Conservation (phyloP, 441 rosid species). For the Arabidopsis hybrid region DNA sequence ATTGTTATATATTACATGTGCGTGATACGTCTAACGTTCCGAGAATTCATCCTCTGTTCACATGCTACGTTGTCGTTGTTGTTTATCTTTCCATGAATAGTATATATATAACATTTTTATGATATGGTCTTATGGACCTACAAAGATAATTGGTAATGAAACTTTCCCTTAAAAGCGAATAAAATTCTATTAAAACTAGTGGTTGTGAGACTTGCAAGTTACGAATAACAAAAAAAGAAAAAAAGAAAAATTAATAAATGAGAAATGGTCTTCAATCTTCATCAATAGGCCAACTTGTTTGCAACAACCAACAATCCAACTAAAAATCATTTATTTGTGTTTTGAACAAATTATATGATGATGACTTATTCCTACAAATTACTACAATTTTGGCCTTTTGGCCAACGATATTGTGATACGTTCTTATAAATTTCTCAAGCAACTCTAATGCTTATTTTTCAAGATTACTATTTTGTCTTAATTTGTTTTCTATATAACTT, state of each 20-base stretch:
- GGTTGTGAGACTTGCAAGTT: conserved; percentile 34
- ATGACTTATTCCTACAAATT: conserved; percentile 31
- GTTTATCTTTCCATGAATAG: neutral
- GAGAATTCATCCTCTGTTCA: too few species aligned
- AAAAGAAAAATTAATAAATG: neutral
- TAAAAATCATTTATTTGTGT: conserved; percentile 17
- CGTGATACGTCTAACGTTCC: too few species aligned
- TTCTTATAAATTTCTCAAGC: conserved; percentile 22
- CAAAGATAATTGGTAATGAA: conserved; percentile 9
- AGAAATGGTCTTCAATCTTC: conserved; percentile 23
- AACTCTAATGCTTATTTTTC: neutral
- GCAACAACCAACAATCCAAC: conserved; percentile 38
- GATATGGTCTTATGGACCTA: conserved; percentile 28
- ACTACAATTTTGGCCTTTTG: conserved; percentile 14
- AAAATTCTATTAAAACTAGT: conserved; percentile 12
- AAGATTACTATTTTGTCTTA: conserved; percentile 14
- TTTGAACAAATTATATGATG: conserved; percentile 13
- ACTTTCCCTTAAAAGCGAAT: conserved; percentile 1
- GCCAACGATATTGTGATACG: conserved; percentile 29
- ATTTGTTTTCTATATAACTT: neutral
- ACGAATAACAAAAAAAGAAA: neutral
- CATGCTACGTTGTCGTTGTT: neutral
- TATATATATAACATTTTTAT: neutral
- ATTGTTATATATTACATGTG: too few species aligned
- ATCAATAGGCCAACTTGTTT: conserved; percentile 33